Conservation (phyloP, 495 filamentous ascomycete species). For the Xylaria nigripes region DNA sequence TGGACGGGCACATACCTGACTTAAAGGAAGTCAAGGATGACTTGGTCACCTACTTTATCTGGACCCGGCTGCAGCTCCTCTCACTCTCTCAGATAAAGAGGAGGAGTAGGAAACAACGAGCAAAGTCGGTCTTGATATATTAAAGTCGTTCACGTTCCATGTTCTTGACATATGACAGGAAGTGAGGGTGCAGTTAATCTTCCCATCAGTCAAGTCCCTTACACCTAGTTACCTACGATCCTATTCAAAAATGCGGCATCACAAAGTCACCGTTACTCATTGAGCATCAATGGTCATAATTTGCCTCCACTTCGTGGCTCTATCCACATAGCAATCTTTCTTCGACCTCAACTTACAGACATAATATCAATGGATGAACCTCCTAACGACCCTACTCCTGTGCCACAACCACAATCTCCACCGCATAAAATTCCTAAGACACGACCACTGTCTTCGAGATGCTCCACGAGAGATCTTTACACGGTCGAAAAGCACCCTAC, state of each 20-base stretch:
- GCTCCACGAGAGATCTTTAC: slow-evolving; percentile 11
- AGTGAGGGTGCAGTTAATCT: not conserved
- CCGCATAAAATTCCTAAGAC: not conserved
- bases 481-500: slow-evolving; percentile 31
- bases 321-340: not conserved
- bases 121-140: not conserved
- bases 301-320: not conserved
- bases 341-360: not conserved
- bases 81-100: not conserved
- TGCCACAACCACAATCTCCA: not conserved
- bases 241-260: not conserved
- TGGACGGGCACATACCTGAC: not conserved
- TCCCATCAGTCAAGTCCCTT: not conserved
- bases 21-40: not conserved
- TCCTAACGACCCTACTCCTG: not conserved
- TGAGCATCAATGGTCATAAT: not conserved
- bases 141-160: not conserved
- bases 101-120: not conserved
- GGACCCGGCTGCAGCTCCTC: not conserved
- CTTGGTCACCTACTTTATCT: not conserved
- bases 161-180: not conserved
- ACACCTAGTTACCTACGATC: not conserved
- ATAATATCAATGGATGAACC: not conserved
- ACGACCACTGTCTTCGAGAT: not conserved
- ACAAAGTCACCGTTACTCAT: not conserved